Percentiles rank a stretch among this genome's conserved stretches.
phyloP scores from a whole-genome alignment of 1,139 yeast species.

The Meyerozyma sp. region DNA sequence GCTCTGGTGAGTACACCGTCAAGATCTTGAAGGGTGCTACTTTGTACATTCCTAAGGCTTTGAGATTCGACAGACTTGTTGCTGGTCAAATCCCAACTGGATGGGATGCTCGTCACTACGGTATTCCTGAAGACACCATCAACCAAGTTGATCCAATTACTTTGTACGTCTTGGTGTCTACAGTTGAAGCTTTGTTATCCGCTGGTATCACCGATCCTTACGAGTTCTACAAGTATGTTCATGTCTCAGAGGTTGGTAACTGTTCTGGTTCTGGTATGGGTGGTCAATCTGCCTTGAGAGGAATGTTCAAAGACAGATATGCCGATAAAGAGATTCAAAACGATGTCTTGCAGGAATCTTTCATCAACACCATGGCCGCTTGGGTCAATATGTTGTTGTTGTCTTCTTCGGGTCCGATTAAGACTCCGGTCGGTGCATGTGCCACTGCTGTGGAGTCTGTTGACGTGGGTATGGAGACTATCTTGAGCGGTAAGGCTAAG shows the following conservation, averaged over 20 bases:
- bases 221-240: slow-evolving; percentile 96
- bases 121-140: slow-evolving; percentile 90
- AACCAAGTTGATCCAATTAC: slow-evolving; percentile 96
- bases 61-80: slow-evolving; percentile 90
- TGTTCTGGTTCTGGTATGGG: slow-evolving; percentile 99
- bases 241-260: slow-evolving; percentile 97
- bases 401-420: slow-evolving; percentile 98
- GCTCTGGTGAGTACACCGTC: slow-evolving; percentile 88
- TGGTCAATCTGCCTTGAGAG: slow-evolving; percentile 94
- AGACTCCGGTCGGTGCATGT: slow-evolving; percentile 99
- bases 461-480: slow-evolving; percentile 92
- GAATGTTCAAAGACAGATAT: slow-evolving; percentile 95
- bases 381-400: slow-evolving; percentile 98
- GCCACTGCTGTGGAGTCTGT: slow-evolving; percentile 98
- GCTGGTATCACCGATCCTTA: slow-evolving; percentile 98
- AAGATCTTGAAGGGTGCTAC: slow-evolving; percentile 89
- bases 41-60: slow-evolving; percentile 89
- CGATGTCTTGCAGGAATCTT: slow-evolving; percentile 94
- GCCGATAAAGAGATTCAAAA: slow-evolving; percentile 91
- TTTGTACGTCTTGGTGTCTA: slow-evolving; percentile 84
- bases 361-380: slow-evolving; percentile 98
- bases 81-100: slow-evolving; percentile 99
- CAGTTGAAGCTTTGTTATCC: slow-evolving; percentile 88
- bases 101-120: slow-evolving; percentile 93
- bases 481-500: slow-evolving; percentile 89